A percentile compares a stretch with the other conserved stretches of the same genome.
Conservation (phyloP, 768 basidiomycete species). For the Boletellus sp. region DNA sequence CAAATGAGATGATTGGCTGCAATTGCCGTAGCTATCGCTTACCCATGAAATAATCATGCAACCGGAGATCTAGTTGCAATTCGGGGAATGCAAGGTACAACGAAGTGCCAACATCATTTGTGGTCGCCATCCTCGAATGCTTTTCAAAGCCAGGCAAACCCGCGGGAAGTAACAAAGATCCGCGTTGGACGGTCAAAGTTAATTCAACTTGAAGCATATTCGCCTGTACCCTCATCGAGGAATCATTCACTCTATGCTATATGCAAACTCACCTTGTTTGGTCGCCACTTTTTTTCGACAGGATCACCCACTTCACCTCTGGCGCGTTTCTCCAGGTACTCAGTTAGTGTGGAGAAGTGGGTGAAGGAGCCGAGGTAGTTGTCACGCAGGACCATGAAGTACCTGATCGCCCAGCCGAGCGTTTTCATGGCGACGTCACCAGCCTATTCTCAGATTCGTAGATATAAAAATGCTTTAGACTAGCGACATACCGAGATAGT, state of each 20-base stretch:
- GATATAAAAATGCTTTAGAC: not conserved
- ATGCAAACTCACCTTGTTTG: conserved; percentile 63
- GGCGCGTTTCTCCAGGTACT: conserved; percentile 72
- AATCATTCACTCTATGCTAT: not conserved
- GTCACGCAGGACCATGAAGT: conserved; percentile 84
- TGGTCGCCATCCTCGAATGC: conserved; percentile 11
- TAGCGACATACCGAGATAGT: conserved; percentile 48
- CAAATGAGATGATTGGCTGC: conserved; percentile 6
- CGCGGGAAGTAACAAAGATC: conserved; percentile 60
- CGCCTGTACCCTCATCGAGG: conserved; percentile 45
- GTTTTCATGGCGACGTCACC: conserved; percentile 58
- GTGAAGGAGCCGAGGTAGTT: conserved; percentile 96
- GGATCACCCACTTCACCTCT: conserved; percentile 74
- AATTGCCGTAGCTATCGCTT: conserved; percentile 12
- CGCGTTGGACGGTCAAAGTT: conserved; percentile 47
- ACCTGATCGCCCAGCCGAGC: conserved; percentile 85
- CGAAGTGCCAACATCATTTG: conserved; percentile 49
- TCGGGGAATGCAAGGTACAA: conserved; percentile 59
- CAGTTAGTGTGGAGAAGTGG: conserved; percentile 82
- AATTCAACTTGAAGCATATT: conserved; percentile 81
- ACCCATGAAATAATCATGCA: conserved; percentile 92
- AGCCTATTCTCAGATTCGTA: conserved; percentile 35
- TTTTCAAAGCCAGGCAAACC: conserved; percentile 62
- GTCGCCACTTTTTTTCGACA: conserved; percentile 71
- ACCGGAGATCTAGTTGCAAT: conserved; percentile 69